Base-by-base conservation (phyloP, 139 green algal genomes). In the Chlamydomonas eustigma region DNA sequence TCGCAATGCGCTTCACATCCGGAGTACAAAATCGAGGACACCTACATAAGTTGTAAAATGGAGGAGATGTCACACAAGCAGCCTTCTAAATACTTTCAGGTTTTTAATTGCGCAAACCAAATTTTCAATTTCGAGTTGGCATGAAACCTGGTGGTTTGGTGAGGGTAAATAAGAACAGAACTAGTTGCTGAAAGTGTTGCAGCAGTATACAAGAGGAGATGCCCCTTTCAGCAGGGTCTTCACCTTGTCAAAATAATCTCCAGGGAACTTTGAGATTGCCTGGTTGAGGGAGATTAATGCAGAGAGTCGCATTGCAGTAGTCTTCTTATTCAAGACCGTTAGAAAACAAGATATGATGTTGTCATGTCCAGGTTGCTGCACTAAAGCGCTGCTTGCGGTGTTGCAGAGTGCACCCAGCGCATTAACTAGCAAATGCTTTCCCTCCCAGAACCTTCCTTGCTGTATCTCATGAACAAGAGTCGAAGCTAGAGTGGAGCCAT, bases 371-470 rank as follows among this genome's bases (percentile, higher is more conserved):
- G 65, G 65, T 12, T 72, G 33, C 33, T 4, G 33, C 51, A 38
- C 65, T 22, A 44, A 28, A 1, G 52, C 37, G 33, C 8, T 8
- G 18, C 74, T 70, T 71, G 76, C 84, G 28, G 78, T 77, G 33
- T 76, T 73, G 22, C 44, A 80, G 65, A 93, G 51, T n/a, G 83
- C 78, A 0, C 77, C 89, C 39, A 90, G 8, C 8, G 89, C 86
- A 2, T 58, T 52, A 38, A 94, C 76, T 65, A 96, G 18, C 35
- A 25, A 39, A 78, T 94, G 88, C 78, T 96, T 95, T 67, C 91
- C 91, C 5, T 95, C 90, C 91, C 91, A 95, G 64, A 95, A 78
- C 64, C 90, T 77, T 0, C 90, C 65, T n/a, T n/a, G n/a, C 3
- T 3, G 2, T 1, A 36, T 44, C 75, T 87, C 82, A 24, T 51